Base-by-base conservation (phyloP, 2,329 filamentous ascomycete genomes). In the Cercospora sojina region DNA sequence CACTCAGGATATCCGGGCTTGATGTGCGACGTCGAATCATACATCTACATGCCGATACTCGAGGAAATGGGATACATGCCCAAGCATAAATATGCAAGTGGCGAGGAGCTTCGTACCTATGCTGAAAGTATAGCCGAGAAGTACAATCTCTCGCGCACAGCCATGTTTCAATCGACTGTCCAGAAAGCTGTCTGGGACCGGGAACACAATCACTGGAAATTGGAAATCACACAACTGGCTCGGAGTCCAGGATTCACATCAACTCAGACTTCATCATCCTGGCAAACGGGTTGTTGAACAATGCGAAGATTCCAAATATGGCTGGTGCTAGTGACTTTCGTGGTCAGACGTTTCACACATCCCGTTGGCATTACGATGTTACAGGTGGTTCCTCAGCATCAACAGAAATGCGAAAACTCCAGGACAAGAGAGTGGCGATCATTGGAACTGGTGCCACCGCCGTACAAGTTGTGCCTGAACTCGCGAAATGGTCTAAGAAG, bases 51-150 rank as follows among this genome's bases (percentile, higher is more conserved):
- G 76, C 86, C 86, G 13, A 51, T 3, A 12, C 79, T 89, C 2
- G 86, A 89, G 67, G 86, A 88, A 74, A 87, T 81, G 1, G 83
- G 83, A 0, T 88, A 87, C 71, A 82, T 88, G 73, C 87, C 87
- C 0, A 83, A 78, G 16, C 78, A 84, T 51, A 80, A 80, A 49
- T 85, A 84, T 68, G 76, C 80, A 0, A 76, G 76, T 9, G 83
- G 81, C 0, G 69, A 74, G 2, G 84, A 86, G 69, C 66, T 87
- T 18, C 79, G 81, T 0, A 74, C 78, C 38, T 80, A 87, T 71
- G 78, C 81, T 2, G 74, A 83, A 6, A 74, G 75, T 1, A 79
- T 87, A 16, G 81, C 80, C 5, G 73, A 76, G 47, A 77, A 81
- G 64, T 87, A 78, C 68, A 73, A 77, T 3, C 73, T 88, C 3